Conservation (phyloP, 805 yeast species). For the Soucietia sequanensis region DNA sequence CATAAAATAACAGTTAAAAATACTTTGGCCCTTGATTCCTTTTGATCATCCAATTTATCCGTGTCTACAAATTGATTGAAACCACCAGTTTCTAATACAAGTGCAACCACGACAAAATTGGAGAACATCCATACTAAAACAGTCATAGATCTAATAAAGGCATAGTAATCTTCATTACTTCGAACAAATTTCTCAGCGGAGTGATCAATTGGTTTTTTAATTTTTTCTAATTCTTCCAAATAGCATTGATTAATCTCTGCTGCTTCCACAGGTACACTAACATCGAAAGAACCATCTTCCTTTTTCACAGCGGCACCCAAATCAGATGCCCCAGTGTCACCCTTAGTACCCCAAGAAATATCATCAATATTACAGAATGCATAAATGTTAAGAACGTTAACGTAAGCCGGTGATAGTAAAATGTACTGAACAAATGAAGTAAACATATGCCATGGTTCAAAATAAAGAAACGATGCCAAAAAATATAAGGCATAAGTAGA, state of each 20-base stretch:
- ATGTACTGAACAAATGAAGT: conserved; percentile 54
- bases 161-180: conserved; percentile 45
- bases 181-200: conserved; percentile 23
- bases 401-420: conserved; percentile 51
- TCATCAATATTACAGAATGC: conserved; percentile 73
- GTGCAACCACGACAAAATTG: conserved; percentile 40
- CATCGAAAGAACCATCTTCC: conserved; percentile 56
- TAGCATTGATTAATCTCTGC: conserved; percentile 54
- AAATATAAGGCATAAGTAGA: conserved; percentile 64
- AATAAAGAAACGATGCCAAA: conserved; percentile 54
- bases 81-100: conserved; percentile 45
- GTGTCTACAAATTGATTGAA: conserved; percentile 35
- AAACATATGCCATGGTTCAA: conserved; percentile 68
- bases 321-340: conserved; percentile 56
- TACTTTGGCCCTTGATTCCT: conserved; percentile 36
- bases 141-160: conserved; percentile 45
- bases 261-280: conserved; percentile 49
- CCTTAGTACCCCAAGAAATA: conserved; percentile 76
- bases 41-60: conserved; percentile 24
- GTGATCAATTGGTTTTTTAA: conserved; percentile 43
- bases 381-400: conserved; percentile 59
- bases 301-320: conserved; percentile 54
- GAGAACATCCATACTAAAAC: conserved; percentile 47
- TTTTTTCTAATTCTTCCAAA: conserved; percentile 51
- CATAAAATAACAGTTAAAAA: conserved; percentile 55